A percentile compares a stretch with the other conserved stretches of the same genome.
phyloP scores from a whole-genome alignment of 1,139 yeast species.

The Citeromyces hawaiiensis region DNA sequence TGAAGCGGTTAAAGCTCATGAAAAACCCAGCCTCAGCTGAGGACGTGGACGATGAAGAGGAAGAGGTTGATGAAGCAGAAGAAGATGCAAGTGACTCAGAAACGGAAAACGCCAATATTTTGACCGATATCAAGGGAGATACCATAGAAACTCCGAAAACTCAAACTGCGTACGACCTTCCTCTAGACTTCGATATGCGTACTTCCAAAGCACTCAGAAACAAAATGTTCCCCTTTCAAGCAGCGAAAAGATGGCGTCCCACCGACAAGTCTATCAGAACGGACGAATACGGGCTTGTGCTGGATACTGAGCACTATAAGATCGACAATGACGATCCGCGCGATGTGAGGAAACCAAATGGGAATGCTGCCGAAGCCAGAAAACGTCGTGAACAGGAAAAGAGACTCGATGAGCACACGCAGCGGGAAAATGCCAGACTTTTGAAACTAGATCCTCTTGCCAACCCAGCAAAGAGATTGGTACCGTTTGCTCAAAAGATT shows the following conservation, averaged over 20 bases:
- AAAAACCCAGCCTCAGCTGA: slow-evolving; percentile 9
- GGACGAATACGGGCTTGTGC: slow-evolving; percentile 50
- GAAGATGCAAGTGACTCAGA: slow-evolving; percentile 9
- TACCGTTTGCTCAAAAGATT: slow-evolving; percentile 23
- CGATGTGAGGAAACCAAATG: too few relatives aligned
- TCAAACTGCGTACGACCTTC: slow-evolving; percentile 18
- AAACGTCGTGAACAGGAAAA: slow-evolving; percentile 17
- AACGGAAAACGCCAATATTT: neutral
- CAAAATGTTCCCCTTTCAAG: slow-evolving; percentile 66
- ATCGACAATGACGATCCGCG: slow-evolving; percentile 6
- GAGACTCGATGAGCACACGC: slow-evolving; percentile 12
- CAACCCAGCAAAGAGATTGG: slow-evolving; percentile 38
- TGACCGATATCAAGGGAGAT: neutral
- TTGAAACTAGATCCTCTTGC: slow-evolving; percentile 43
- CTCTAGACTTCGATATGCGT: slow-evolving; percentile 51
- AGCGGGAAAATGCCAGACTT: slow-evolving; percentile 21
- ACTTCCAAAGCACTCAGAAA: slow-evolving; percentile 47
- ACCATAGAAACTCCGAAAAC: slow-evolving; percentile 5
- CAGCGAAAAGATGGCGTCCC: slow-evolving; percentile 33
- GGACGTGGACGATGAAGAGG: slow-evolving; percentile 9
- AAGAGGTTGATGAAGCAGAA: slow-evolving; percentile 9
- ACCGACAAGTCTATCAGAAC: slow-evolving; percentile 84
- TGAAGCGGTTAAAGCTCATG: slow-evolving; percentile 14
- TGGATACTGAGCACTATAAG: too few relatives aligned
- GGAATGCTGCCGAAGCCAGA: slow-evolving; percentile 21